Evolutionary conservation across 371 early-diverging fungal genomes (phyloP).

Genomic region (Chytridiales sp.): DNA sequence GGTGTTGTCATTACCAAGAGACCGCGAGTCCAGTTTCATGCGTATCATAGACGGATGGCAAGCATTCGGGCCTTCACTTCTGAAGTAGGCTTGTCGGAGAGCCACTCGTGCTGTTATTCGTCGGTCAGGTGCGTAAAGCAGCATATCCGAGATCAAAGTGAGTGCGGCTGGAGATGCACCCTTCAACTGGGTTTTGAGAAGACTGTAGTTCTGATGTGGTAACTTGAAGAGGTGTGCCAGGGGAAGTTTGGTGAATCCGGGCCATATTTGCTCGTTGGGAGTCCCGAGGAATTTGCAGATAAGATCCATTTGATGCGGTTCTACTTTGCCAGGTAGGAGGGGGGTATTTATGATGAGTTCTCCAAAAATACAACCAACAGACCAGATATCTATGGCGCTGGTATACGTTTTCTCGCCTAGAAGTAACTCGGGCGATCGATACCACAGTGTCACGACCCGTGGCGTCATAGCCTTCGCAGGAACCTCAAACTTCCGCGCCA

Average conservation of each 20-base stretch:
- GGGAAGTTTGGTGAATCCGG: slow-evolving; percentile 67
- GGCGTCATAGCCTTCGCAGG: slow-evolving; percentile 81
- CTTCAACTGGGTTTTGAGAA: slow-evolving; percentile 55
- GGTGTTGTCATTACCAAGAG: too few relatives aligned
- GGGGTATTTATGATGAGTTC: slow-evolving; percentile 77
- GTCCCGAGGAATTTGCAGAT: slow-evolving; percentile 77
- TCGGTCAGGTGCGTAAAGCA: slow-evolving; percentile 76
- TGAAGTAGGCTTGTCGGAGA: slow-evolving; percentile 74
- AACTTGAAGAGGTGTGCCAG: slow-evolving; percentile 33
- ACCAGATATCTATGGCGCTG: slow-evolving; percentile 75
- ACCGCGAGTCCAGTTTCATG: too few relatives aligned
- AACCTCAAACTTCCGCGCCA: slow-evolving; percentile 72
- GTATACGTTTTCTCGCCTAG: slow-evolving; percentile 78
- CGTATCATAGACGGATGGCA: slow-evolving; percentile 7
- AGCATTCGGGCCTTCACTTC: slow-evolving; percentile 32
- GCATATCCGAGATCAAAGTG: slow-evolving; percentile 68
- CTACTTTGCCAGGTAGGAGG: slow-evolving; percentile 82
- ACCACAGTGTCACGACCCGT: slow-evolving; percentile 95
- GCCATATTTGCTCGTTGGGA: slow-evolving; percentile 80
- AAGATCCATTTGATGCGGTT: slow-evolving; percentile 70
- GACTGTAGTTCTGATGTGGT: slow-evolving; percentile 21
- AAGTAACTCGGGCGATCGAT: slow-evolving; percentile 90
- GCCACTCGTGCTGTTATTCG: slow-evolving; percentile 75
- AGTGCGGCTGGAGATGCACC: slow-evolving; percentile 60
- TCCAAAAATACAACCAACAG: slow-evolving; percentile 88